These are phyloP conservation scores for Alternaria incomplexa DNA, from an alignment of 2,329 filamentous ascomycete genomes.

Conservation along the genomic window DNA sequence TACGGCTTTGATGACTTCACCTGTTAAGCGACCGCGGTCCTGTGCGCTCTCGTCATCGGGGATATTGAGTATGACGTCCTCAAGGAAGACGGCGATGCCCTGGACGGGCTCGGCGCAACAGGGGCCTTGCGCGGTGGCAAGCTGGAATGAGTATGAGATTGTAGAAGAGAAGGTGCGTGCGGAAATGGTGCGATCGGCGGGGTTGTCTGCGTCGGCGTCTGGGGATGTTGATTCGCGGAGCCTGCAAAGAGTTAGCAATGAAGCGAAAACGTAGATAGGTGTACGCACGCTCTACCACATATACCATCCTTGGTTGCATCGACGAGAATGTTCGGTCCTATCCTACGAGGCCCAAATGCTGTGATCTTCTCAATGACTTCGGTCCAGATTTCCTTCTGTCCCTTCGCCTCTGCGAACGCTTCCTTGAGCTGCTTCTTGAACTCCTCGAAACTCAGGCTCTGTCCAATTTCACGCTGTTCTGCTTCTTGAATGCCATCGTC, in stretches of 20 bases:
- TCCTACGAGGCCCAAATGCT: conserved; percentile 86
- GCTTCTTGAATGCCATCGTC: conserved; percentile 52
- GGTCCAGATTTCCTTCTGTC: conserved; percentile 77
- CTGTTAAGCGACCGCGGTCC: conserved; percentile 80
- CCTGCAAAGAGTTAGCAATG: conserved; percentile 22
- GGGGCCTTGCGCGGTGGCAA: conserved; percentile 85
- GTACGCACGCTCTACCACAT: conserved; percentile 72
- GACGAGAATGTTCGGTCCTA: conserved; percentile 87
- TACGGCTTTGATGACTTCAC: conserved; percentile 89
- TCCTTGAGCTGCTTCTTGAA: conserved; percentile 75
- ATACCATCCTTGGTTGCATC: conserved; percentile 77
- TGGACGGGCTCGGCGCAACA: conserved; percentile 93
- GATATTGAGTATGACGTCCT: conserved; percentile 72
- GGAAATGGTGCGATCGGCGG: conserved; percentile 49
- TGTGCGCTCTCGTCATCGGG: conserved; percentile 60
- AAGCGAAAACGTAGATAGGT: neutral
- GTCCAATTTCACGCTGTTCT: conserved; percentile 63
- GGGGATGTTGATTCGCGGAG: conserved; percentile 39
- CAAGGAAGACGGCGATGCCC: conserved; percentile 88
- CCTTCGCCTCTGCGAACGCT: conserved; percentile 73
- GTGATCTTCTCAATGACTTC: conserved; percentile 78
- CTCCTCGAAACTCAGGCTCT: conserved; percentile 72
- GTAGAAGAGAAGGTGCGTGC: conserved; percentile 83
- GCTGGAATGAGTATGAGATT: conserved; percentile 91
- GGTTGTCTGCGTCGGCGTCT: conserved; percentile 41